Evolutionary conservation across 768 basidiomycete genomes (phyloP).

Genomic region (Aureoboletus auriporus): DNA sequence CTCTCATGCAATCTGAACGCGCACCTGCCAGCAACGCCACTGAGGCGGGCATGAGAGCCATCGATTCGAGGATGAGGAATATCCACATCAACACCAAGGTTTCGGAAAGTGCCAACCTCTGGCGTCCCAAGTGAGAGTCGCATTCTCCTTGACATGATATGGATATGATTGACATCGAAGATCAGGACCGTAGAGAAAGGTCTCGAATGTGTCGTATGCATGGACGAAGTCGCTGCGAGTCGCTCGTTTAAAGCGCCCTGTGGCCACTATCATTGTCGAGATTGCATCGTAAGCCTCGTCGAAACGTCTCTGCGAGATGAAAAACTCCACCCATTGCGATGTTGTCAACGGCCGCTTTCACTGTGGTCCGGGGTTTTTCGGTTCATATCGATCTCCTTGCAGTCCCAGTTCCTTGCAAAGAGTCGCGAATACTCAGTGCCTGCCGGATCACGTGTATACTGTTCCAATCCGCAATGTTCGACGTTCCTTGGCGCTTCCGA

Average conservation of each 20-base stretch:
- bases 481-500: constrained; percentile 42
- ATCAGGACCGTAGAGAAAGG: background rate
- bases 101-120: background rate
- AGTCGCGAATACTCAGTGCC: constrained; percentile 43
- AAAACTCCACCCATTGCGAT: constrained; percentile 48
- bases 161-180: background rate
- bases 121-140: constrained; percentile 1
- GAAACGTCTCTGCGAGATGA: constrained; percentile 45
- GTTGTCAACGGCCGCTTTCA: constrained; percentile 41
- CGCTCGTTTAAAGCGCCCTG: constrained; percentile 40
- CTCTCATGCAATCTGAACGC: background rate
- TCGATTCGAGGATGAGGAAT: background rate
- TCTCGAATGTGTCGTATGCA: constrained; percentile 38
- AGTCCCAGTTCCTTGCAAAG: constrained; percentile 38
- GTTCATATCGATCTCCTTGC: constrained; percentile 29
- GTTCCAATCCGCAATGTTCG: constrained; percentile 47
- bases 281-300: constrained; percentile 42
- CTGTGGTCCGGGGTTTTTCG: constrained; percentile 17
- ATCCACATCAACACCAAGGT: background rate
- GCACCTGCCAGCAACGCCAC: background rate
- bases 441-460: constrained; percentile 44
- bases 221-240: constrained; percentile 26
- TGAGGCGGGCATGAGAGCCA: background rate
- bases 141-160: background rate
- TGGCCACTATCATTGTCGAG: constrained; percentile 42